A percentile compares a stretch with the other conserved stretches of the same genome.
Conservation (phyloP, 2,329 filamentous ascomycete species). For the Ophiostoma piceae region DNA sequence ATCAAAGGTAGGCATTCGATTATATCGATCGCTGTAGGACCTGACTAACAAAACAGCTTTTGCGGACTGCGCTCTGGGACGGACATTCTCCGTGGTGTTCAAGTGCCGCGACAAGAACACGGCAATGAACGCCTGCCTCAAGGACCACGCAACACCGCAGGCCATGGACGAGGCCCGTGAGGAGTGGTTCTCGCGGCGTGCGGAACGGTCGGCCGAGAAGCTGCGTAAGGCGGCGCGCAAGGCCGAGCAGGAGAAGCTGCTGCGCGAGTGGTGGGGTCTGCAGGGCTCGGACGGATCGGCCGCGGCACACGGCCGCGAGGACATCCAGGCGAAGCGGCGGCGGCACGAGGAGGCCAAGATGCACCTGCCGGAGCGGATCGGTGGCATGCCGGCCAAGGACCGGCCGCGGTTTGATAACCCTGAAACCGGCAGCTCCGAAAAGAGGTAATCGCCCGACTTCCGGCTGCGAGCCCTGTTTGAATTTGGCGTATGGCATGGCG, state of each 20-base stretch:
- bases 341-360: conserved; percentile 51
- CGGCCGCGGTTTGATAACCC: conserved; percentile 30
- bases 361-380: conserved; percentile 50
- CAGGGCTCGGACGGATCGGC: conserved; percentile 38
- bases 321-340: conserved; percentile 42
- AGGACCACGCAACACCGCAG: conserved; percentile 72
- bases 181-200: conserved; percentile 81
- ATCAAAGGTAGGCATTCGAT: conserved; percentile 59
- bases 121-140: conserved; percentile 92
- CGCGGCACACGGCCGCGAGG: conserved; percentile 49
- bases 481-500: conserved; percentile 20
- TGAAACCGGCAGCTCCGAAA: background rate
- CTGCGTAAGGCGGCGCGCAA: conserved; percentile 58
- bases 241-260: conserved; percentile 58
- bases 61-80: conserved; percentile 78
- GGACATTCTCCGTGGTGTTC: conserved; percentile 84
- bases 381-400: conserved; percentile 46
- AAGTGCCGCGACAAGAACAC: conserved; percentile 73
- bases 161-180: conserved; percentile 84
- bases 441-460: background rate
- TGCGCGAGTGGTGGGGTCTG: conserved; percentile 63
- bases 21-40: background rate
- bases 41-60: conserved; percentile 58
- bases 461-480: background rate
- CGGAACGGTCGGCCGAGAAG: conserved; percentile 63